Conservation (phyloP, 2,329 filamentous ascomycete species). For the Aureobasidium pullulans region DNA sequence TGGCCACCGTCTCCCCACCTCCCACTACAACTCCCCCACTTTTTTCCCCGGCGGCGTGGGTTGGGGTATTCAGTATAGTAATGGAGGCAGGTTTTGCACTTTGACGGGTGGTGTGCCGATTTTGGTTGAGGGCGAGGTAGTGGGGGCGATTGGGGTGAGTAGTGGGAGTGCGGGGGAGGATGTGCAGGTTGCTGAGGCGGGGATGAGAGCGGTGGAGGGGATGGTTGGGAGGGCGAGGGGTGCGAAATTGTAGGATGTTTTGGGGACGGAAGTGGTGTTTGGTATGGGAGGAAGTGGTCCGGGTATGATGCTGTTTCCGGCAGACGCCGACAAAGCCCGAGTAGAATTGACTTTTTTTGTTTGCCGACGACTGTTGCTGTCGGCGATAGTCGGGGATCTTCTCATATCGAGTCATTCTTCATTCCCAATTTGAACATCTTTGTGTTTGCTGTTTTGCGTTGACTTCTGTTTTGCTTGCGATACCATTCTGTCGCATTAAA, state of each 20-base stretch:
- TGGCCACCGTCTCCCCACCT: slow-evolving; percentile 45
- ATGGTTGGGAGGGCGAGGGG: slow-evolving; percentile 28
- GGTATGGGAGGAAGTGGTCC: too few species aligned
- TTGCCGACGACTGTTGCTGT: too few species aligned
- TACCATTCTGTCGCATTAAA: too few species aligned
- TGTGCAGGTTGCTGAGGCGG: slow-evolving; percentile 44
- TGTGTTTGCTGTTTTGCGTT: too few species aligned
- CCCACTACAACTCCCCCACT: slow-evolving; percentile 46
- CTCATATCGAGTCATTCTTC: too few species aligned
- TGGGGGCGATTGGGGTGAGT: slow-evolving; percentile 48
- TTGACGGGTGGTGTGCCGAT: slow-evolving; percentile 49
- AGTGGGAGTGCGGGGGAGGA: slow-evolving; percentile 50
- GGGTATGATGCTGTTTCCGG: too few species aligned
- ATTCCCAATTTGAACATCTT: too few species aligned
- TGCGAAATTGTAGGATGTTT: slow-evolving; percentile 27
- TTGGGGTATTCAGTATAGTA: slow-evolving; percentile 45
- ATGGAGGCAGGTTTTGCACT: slow-evolving; percentile 46
- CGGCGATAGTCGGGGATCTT: too few species aligned
- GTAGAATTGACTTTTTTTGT: too few species aligned
- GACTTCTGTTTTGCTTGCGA: too few species aligned
- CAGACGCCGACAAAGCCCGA: too few species aligned
- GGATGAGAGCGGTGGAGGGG: slow-evolving; percentile 42
- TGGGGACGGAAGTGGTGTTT: too few species aligned
- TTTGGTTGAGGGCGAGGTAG: slow-evolving; percentile 39
- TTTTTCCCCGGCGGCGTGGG: slow-evolving; percentile 43